Conservation (phyloP, 2,329 filamentous ascomycete genomes). For the Fusarium sambucinum region DNA sequence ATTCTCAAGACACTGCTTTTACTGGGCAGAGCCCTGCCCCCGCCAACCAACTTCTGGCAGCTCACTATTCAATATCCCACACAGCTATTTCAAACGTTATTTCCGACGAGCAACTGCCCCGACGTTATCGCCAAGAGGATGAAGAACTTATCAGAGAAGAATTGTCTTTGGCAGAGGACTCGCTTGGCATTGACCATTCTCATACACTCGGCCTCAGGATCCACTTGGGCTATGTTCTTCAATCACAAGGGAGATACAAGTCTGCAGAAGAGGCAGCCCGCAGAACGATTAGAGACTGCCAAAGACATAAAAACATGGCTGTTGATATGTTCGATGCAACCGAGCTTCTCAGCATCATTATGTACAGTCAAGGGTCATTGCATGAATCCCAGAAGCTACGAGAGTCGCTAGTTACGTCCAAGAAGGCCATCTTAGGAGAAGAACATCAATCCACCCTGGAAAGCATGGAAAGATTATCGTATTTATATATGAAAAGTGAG, state of each 20-base stretch:
- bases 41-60: rapidly evolving
- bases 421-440: rapidly evolving
- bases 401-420: rapidly evolving
- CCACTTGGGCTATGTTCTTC: rapidly evolving
- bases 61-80: rapidly evolving
- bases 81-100: rapidly evolving
- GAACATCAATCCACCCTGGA: rapidly evolving
- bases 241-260: rapidly evolving
- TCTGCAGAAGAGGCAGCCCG: neutral
- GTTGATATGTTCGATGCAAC: neutral
- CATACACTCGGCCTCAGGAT: rapidly evolving
- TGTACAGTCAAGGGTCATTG: rapidly evolving
- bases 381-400: neutral
- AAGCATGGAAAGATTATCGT: rapidly evolving
- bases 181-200: neutral
- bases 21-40: neutral
- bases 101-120: rapidly evolving
- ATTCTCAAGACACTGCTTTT: rapidly evolving
- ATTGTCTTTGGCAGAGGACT: neutral
- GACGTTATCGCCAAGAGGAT: rapidly evolving
- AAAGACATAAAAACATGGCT: rapidly evolving
- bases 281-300: rapidly evolving
- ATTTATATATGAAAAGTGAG: rapidly evolving
- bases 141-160: neutral
- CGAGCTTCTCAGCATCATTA: rapidly evolving